Evolutionary conservation across 352 stramenopile species (phyloP), one percentile per base, ranked within the genome.

Genomic region (Saprolegnia parasitica): DNA sequence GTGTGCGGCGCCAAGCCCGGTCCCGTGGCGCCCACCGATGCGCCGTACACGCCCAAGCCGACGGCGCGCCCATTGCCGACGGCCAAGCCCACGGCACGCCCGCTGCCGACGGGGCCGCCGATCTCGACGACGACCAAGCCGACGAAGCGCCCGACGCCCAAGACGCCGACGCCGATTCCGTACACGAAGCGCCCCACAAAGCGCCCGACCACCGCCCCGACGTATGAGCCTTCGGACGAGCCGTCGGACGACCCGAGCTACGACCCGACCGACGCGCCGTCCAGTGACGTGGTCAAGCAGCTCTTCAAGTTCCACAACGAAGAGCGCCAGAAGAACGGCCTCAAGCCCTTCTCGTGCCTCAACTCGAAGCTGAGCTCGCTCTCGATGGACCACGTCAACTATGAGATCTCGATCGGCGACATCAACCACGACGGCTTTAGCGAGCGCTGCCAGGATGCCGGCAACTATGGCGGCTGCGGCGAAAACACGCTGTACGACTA

Each of bases 301-400:
- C 35, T 60, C 2, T 60, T 42, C 20, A n/a, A 60, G 24, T 35
- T 40, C 35, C 52, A 60, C 52, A 60, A 60, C 35, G 13, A 35
- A 20, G 52, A 15, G 24, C 52, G 52, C 20, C 52, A 60, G 35
- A 35, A 60, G 35, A 60, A 60, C 35, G 52, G 52, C 13, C 24
- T 60, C 24, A 60, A 60, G 52, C 52, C 52, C 16, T 60, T 60
- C 35, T 21, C 52, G 16, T 60, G 52, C 52, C 52, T 60, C 35
- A 40, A 60, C 52, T 60, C 52, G 52, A 60, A 60, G 52, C 52
- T 60, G 24, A 60, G n/a, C 35, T 60, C 52, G 24, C 52, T 60
- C 35, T 60, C 52, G 24, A 35, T 60, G 24, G 52, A 60, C 52
- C 52, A 60, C 35, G 52, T 60, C n/a, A 60, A 60, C 52, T 60